A percentile compares a stretch with the other conserved stretches of the same genome.
These are phyloP conservation scores for Malassezia cuniculi DNA, from an alignment of 1,284 basidiomycete species.

Conservation along the genomic window DNA sequence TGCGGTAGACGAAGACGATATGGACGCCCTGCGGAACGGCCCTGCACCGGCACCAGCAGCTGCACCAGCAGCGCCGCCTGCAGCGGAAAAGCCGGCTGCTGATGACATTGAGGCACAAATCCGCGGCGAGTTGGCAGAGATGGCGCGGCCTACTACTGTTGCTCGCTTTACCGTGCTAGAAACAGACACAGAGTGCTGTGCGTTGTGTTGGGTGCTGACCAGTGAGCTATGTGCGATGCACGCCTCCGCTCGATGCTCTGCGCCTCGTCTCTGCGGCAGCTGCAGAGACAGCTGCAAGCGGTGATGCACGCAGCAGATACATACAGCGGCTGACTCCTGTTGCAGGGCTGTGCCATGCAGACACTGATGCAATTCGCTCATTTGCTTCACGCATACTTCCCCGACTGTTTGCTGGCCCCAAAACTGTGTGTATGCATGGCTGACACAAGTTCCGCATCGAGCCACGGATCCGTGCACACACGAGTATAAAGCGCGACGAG, in stretches of 20 bases:
- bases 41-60: conserved; percentile 2
- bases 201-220: not conserved
- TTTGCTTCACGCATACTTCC: conserved; percentile 1
- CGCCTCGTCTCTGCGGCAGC: conserved; percentile 4
- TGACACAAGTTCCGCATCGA: conserved; percentile 27
- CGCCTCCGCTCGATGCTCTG: conserved; percentile 11
- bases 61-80: not conserved
- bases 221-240: conserved; percentile 14
- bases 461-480: conserved; percentile 29
- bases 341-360: conserved; percentile 4
- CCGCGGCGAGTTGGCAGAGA: conserved; percentile 23
- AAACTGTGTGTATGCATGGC: conserved; percentile 2
- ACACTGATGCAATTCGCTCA: conserved; percentile 5
- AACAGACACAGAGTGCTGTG: conserved; percentile 14
- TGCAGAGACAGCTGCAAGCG: conserved; percentile 16
- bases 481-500: conserved; percentile 20
- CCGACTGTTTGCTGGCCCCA: not conserved
- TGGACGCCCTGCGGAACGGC: conserved; percentile 27
- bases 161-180: conserved; percentile 1
- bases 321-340: conserved; percentile 9
- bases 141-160: conserved; percentile 4
- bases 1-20: conserved; percentile 14
- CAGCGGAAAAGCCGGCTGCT: not conserved
- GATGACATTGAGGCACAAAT: conserved; percentile 37
- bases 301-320: conserved; percentile 23